phyloP scores from a whole-genome alignment of 768 basidiomycete species.

The Pleurotus tuoliensis region DNA sequence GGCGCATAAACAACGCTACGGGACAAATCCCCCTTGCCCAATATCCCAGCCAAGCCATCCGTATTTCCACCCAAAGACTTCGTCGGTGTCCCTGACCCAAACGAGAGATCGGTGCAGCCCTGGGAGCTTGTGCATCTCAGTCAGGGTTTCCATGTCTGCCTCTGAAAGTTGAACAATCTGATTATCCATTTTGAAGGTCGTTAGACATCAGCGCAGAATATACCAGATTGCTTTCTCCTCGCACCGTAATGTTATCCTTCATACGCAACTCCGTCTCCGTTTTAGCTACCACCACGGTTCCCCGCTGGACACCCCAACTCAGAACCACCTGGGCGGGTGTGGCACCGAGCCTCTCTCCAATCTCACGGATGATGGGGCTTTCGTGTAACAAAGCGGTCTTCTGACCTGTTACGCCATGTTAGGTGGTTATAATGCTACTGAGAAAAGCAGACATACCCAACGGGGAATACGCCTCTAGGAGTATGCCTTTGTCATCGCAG shows the following conservation, averaged over 20 bases:
- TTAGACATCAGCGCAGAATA: too few species aligned
- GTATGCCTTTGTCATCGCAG: constrained; percentile 34
- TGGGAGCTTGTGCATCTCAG: background rate
- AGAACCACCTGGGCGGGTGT: constrained; percentile 44
- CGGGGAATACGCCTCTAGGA: constrained; percentile 38
- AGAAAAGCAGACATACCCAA: constrained; percentile 26
- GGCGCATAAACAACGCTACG: too few species aligned
- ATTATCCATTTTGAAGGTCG: background rate
- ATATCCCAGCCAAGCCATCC: constrained; percentile 4
- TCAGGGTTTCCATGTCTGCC: background rate
- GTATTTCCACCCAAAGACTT: constrained; percentile 3
- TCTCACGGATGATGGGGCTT: background rate
- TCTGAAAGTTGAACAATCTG: background rate
- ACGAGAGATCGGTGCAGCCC: constrained; percentile 1
- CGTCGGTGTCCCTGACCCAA: background rate
- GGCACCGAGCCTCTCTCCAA: background rate
- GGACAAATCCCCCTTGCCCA: background rate
- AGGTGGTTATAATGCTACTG: background rate
- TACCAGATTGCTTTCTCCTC: background rate
- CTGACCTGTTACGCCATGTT: background rate
- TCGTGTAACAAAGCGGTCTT: background rate
- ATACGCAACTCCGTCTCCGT: constrained; percentile 45
- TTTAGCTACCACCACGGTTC: constrained; percentile 62
- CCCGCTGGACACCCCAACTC: constrained; percentile 62
- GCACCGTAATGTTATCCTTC: constrained; percentile 41